A percentile compares a stretch with the other conserved stretches of the same genome.
phyloP scores from a whole-genome alignment of 805 yeast genomes.

The Saturnispora serradocipensis region DNA sequence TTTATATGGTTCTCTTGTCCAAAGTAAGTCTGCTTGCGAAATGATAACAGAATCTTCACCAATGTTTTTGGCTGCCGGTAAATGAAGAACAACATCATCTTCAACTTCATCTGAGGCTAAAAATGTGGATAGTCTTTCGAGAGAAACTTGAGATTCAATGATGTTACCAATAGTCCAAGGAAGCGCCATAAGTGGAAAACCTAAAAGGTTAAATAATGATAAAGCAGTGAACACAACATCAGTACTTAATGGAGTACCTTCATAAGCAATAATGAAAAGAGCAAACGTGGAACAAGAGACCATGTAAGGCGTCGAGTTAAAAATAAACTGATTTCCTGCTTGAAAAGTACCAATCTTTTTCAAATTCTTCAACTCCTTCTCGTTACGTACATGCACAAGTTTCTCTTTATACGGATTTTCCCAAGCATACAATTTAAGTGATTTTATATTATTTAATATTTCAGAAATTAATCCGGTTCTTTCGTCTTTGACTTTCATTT shows the following conservation, averaged over 20 bases:
- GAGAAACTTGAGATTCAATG: constrained; percentile 83
- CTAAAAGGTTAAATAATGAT: constrained; percentile 75
- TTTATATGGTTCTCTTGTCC: constrained; percentile 69
- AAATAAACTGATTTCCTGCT: constrained; percentile 66
- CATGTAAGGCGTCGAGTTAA: constrained; percentile 80
- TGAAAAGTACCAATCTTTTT: constrained; percentile 61
- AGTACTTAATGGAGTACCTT: constrained; percentile 61
- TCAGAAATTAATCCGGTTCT: constrained; percentile 86
- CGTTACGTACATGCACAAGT: constrained; percentile 75
- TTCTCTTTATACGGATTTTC: constrained; percentile 74
- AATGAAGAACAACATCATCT: constrained; percentile 46
- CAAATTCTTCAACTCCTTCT: constrained; percentile 71
- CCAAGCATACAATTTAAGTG: constrained; percentile 93
- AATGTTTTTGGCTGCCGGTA: constrained; percentile 34
- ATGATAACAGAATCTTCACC: constrained; percentile 66
- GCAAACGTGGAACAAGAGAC: constrained; percentile 90
- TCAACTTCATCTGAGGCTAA: constrained; percentile 75
- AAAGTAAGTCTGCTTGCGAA: constrained; percentile 61
- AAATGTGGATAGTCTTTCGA: constrained; percentile 64
- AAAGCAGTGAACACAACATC: constrained; percentile 90
- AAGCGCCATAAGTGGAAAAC: constrained; percentile 86
- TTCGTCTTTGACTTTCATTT: constrained; percentile 86
- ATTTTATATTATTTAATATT: constrained; percentile 83
- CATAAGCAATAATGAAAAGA: constrained; percentile 47
- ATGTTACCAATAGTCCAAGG: constrained; percentile 83